A percentile compares a stretch with the other conserved stretches of the same genome.
Evolutionary conservation across 306 rosid species (phyloP).

Genomic region (Casuarina equisetifolia): DNA sequence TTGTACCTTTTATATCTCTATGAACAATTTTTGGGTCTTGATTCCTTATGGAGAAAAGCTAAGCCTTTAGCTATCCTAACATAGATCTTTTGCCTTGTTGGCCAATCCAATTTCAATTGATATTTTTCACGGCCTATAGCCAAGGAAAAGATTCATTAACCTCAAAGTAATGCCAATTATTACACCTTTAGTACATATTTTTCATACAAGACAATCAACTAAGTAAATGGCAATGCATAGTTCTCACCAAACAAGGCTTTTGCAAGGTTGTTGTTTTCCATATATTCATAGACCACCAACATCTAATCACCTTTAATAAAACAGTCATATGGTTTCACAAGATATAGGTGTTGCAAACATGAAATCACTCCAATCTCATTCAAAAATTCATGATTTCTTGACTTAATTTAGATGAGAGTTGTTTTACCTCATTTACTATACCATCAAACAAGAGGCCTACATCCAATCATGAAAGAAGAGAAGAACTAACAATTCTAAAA

Average conservation of each 20-base stretch:
- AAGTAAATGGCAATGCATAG: background rate
- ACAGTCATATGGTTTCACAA: conserved; percentile 22
- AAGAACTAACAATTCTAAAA: background rate
- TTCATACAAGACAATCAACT: background rate
- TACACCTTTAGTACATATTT: background rate
- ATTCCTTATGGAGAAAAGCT: background rate
- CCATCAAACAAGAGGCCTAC: conserved; percentile 21
- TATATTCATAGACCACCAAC: conserved; percentile 5
- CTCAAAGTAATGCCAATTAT: background rate
- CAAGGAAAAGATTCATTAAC: background rate
- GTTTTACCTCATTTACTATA: conserved; percentile 23
- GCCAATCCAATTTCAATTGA: conserved; percentile 2
- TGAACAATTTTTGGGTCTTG: background rate
- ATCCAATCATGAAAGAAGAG: background rate
- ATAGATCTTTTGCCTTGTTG: conserved; percentile 38
- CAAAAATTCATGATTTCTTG: conserved; percentile 30
- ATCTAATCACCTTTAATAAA: conserved; percentile 22
- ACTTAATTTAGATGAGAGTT: conserved; percentile 28
- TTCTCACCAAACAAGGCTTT: conserved; percentile 4
- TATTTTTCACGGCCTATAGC: background rate
- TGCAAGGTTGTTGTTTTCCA: conserved; percentile 17
- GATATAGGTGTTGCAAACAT: conserved; percentile 29
- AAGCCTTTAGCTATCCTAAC: background rate
- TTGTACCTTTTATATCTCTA: background rate
- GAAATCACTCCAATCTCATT: conserved; percentile 32